Evolutionary conservation across 75 land plant species (phyloP).

Genomic region (Ceratopteris richardii): DNA sequence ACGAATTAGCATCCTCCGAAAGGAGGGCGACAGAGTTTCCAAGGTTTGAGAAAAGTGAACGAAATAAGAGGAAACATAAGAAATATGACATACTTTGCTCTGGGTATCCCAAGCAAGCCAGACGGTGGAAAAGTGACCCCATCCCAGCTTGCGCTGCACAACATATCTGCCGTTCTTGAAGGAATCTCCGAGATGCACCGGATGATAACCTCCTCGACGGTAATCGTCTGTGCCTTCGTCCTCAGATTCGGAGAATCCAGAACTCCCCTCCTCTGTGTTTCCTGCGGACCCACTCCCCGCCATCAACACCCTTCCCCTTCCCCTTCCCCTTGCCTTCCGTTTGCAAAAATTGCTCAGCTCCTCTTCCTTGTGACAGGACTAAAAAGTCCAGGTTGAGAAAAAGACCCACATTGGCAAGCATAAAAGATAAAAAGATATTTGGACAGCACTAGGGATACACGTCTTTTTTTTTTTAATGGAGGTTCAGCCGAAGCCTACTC

Average conservation of each 20-base stretch:
- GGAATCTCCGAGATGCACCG: constrained; percentile 60
- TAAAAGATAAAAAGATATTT: too few species aligned
- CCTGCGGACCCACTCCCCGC: neutral
- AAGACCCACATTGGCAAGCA: too few species aligned
- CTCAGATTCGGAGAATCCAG: constrained; percentile 36
- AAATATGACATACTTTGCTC: constrained; percentile 6
- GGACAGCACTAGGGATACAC: too few species aligned
- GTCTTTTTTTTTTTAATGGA: too few species aligned
- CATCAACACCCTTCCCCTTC: too few species aligned
- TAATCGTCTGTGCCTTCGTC: constrained; percentile 82
- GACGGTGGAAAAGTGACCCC: constrained; percentile 92
- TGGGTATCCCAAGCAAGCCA: constrained; percentile 88
- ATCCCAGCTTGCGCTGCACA: constrained; percentile 82
- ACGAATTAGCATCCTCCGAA: neutral
- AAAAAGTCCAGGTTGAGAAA: too few species aligned
- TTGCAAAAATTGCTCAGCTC: too few species aligned
- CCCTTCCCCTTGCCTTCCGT: too few species aligned
- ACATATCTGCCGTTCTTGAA: constrained; percentile 63
- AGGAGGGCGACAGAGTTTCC: neutral
- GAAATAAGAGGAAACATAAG: neutral
- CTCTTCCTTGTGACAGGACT: too few species aligned
- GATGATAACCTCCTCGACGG: constrained; percentile 86
- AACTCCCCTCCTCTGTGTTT: constrained; percentile 3
- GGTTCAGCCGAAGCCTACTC: too few species aligned
- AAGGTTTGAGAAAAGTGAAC: neutral